Percentiles rank a stretch among this genome's conserved stretches.
These are phyloP conservation scores for Picea glauca DNA, from an alignment of 75 land plant species.

Conservation along the genomic window DNA sequence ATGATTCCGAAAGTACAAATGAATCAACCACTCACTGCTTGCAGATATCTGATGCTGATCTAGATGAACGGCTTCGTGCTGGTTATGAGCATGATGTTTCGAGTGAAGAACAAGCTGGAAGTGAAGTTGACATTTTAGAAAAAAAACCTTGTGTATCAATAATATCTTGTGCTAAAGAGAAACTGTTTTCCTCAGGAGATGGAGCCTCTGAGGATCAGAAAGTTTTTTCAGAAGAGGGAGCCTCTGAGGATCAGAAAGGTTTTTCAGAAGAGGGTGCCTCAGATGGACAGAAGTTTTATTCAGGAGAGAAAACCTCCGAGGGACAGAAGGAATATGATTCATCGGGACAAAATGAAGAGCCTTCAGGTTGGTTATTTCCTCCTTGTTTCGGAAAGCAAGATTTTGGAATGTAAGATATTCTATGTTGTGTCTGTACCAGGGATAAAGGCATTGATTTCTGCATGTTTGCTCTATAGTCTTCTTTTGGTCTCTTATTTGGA, in stretches of 20 bases:
- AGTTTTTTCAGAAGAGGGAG: not conserved
- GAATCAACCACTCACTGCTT: not conserved
- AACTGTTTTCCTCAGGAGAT: not conserved
- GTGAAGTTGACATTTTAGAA: not conserved
- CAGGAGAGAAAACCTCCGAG: not conserved
- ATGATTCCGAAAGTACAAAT: not conserved
- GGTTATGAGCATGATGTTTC: not conserved
- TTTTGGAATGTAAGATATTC: not conserved
- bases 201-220: not conserved
- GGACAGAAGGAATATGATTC: not conserved
- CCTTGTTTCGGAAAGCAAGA: not conserved
- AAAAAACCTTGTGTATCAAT: not conserved
- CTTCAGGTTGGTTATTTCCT: slow-evolving; percentile 1
- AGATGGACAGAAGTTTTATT: not conserved
- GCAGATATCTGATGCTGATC: not conserved
- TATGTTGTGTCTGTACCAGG: not conserved
- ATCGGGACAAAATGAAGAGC: not conserved
- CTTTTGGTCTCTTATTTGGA: not conserved
- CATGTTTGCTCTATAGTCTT: not conserved
- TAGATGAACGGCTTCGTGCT: not conserved
- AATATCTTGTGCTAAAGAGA: not conserved
- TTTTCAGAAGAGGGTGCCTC: not conserved
- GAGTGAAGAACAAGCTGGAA: not conserved
- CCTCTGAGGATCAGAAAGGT: not conserved
- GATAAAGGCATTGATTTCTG: not conserved